These are phyloP conservation scores for Scutellaria minor DNA, from an alignment of 257 asterid genomes.

Conservation along the genomic window DNA sequence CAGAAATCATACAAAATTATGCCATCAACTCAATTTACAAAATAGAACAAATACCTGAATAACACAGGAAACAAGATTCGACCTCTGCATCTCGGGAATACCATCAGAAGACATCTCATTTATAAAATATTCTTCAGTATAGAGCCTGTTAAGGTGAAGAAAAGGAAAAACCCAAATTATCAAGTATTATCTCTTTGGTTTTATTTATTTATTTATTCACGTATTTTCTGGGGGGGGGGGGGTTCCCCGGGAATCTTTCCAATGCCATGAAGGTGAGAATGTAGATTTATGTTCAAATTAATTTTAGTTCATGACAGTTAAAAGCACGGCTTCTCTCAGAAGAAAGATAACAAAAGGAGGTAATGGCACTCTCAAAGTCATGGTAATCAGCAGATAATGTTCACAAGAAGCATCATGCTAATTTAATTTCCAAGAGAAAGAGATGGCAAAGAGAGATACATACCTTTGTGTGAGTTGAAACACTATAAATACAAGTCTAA, in stretches of 20 bases:
- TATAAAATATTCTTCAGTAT: conserved; percentile 81
- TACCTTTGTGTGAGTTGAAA: background rate
- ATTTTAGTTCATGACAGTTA: background rate
- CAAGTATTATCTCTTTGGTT: background rate
- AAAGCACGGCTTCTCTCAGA: background rate
- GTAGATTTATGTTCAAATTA: background rate
- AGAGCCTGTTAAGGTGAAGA: conserved; percentile 63
- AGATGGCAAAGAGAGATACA: background rate
- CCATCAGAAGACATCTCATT: conserved; percentile 88
- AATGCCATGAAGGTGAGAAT: no score
- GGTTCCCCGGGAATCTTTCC: no score
- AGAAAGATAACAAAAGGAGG: background rate
- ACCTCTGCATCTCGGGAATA: conserved; percentile 95
- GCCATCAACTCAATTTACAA: background rate
- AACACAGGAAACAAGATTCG: conserved; percentile 86
- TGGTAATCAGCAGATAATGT: background rate
- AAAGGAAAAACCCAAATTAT: conserved; percentile 9
- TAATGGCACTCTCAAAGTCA: conserved; percentile 10
- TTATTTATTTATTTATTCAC: background rate
- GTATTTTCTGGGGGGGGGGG: no score
- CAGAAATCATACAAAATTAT: background rate
- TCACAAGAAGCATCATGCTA: conserved; percentile 10
- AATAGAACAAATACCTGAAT: conserved; percentile 69
- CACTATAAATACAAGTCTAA: background rate
- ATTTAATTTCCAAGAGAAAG: background rate